A percentile compares a stretch with the other conserved stretches of the same genome.
phyloP scores from a whole-genome alignment of 495 filamentous ascomycete species.

The Cercophora scortea region DNA sequence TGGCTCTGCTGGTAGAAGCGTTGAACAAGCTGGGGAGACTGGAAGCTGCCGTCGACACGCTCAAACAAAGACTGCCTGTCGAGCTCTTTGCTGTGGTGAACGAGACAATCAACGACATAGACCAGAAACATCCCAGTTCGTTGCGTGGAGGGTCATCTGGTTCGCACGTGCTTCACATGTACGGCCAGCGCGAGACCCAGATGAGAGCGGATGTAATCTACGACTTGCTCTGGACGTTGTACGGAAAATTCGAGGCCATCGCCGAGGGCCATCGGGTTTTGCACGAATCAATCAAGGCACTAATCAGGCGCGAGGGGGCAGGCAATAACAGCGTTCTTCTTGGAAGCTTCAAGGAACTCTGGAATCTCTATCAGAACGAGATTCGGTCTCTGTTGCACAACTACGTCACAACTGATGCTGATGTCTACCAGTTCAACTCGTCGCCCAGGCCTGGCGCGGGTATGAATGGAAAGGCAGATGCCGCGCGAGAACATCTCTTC shows the following conservation, averaged over 20 bases:
- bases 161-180: constrained; percentile 54
- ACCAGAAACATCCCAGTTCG: constrained; percentile 76
- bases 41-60: constrained; percentile 74
- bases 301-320: constrained; percentile 69
- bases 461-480: constrained; percentile 46
- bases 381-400: constrained; percentile 93
- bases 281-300: constrained; percentile 78
- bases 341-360: constrained; percentile 83
- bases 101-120: constrained; percentile 87
- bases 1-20: constrained; percentile 79
- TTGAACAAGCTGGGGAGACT: constrained; percentile 81
- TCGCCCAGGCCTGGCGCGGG: constrained; percentile 32
- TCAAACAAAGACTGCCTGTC: constrained; percentile 88
- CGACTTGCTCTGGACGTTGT: constrained; percentile 85
- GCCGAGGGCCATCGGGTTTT: constrained; percentile 91
- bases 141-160: constrained; percentile 46
- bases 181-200: constrained; percentile 59
- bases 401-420: constrained; percentile 90
- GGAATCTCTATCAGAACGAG: constrained; percentile 70
- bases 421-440: constrained; percentile 49
- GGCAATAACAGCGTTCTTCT: constrained; percentile 51
- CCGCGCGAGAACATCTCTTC: constrained; percentile 75
- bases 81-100: constrained; percentile 92
- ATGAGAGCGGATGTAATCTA: constrained; percentile 74
- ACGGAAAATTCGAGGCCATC: constrained; percentile 94